Conservation (phyloP, 1,284 basidiomycete genomes). For the Golubevia pallescens region DNA sequence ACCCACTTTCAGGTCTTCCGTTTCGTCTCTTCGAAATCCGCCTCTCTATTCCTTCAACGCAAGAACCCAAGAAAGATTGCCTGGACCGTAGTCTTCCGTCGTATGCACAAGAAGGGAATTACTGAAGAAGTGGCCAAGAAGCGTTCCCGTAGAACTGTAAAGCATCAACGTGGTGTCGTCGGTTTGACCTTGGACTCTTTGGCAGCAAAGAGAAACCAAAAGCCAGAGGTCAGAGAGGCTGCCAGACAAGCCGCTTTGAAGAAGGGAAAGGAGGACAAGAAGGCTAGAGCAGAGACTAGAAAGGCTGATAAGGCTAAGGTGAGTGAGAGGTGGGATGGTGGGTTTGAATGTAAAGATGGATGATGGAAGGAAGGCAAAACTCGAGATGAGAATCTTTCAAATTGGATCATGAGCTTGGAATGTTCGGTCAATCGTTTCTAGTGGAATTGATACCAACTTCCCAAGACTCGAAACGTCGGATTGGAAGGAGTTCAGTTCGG, state of each 20-base stretch:
- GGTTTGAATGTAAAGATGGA: not conserved
- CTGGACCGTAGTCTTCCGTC: constrained; percentile 95
- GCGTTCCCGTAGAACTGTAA: constrained; percentile 93
- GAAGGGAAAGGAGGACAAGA: constrained; percentile 89
- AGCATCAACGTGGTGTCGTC: constrained; percentile 97
- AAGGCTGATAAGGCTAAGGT: constrained; percentile 72
- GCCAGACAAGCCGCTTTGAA: constrained; percentile 86
- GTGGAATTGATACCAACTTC: not conserved
- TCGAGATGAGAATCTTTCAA: too few relatives aligned
- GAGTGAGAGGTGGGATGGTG: constrained; percentile 38
- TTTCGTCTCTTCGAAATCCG: constrained; percentile 77
- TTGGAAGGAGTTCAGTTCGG: too few relatives aligned
- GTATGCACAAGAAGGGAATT: constrained; percentile 99
- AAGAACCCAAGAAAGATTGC: constrained; percentile 99
- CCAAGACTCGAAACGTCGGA: too few relatives aligned
- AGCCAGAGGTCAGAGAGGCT: constrained; percentile 81
- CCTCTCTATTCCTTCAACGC: constrained; percentile 97
- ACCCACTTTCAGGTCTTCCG: constrained; percentile 8
- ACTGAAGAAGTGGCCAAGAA: constrained; percentile 99
- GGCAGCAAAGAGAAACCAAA: constrained; percentile 88
- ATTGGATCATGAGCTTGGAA: too few relatives aligned
- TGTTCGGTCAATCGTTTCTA: too few relatives aligned
- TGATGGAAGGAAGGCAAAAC: not conserved
- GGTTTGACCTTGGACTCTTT: constrained; percentile 92
- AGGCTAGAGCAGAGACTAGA: constrained; percentile 67